Base-by-base conservation (phyloP, 352 stramenopile genomes). In the Globisporangium camurandrum region DNA sequence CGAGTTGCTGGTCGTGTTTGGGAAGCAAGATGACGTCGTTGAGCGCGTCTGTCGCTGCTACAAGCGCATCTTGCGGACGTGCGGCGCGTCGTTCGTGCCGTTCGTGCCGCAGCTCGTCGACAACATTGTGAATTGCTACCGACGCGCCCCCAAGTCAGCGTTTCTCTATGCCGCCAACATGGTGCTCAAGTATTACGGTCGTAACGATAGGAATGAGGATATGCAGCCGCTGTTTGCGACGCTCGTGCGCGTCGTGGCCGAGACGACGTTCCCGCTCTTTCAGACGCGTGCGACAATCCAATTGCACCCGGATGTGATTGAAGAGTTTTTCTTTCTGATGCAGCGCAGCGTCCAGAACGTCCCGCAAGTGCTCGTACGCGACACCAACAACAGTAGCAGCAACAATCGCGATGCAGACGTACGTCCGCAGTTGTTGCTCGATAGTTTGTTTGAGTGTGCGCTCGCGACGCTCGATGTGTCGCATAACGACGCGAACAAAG, bases 291-390 rank as follows among this genome's bases (percentile, higher is more conserved):
- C 64, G 8, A 76, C 63, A 51, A 91, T 72, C 67, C 87, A 69
- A 51, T 62, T 62, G 52, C 77, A 96, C 56, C 95, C 92, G 11
- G 93, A 98, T 61, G 82, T 98, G 28, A 82, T 98, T 9, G 95
- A 98, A 63, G 95, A 98, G 64, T 96, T 97, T 40, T 98, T 98
- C 59, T 98, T 89, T 64, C 65, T 98, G 28, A 91, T 97, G 66
- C 86, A 95, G 42, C 79, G 90, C 20, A 85, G 91, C 42, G 71
- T 98, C 10, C 80, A 75, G 31, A 83, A 80, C 50, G 84, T 95
- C 31, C 92, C 92, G 0, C 72, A 84, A 37, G 65, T 81, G 17
- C 62, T 96, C 3, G 64, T 87, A 9, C 61, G 65, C 40, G 50
- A 64, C 6, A 41, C 65, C 11, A 82, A 49, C 44, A 76, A 3